Evolutionary conservation across 2,329 filamentous ascomycete species (phyloP).

Genomic region (Juglanconis oblonga): DNA sequence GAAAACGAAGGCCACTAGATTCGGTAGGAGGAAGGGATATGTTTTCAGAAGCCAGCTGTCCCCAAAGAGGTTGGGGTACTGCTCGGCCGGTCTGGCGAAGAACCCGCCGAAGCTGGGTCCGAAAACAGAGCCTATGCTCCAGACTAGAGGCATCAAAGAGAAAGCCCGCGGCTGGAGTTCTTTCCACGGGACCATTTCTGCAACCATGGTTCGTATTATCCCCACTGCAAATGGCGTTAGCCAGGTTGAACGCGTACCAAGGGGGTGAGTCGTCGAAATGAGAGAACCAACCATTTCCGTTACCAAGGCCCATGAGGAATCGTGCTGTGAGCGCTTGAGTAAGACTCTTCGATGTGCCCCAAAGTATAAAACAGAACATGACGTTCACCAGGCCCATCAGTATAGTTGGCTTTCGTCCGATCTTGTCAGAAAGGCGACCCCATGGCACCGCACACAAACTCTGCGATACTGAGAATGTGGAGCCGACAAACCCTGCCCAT

Average conservation of each 20-base stretch:
- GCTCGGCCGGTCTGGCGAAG: slow-evolving; percentile 74
- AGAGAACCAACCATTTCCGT: slow-evolving; percentile 67
- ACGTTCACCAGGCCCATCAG: slow-evolving; percentile 71
- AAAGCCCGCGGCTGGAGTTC: slow-evolving; percentile 87
- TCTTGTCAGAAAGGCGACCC: slow-evolving; percentile 72
- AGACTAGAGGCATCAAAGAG: slow-evolving; percentile 87
- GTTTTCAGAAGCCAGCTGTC: slow-evolving; percentile 63
- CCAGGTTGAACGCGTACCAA: slow-evolving; percentile 19
- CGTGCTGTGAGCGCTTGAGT: slow-evolving; percentile 76
- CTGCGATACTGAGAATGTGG: slow-evolving; percentile 70
- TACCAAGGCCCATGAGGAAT: slow-evolving; percentile 76
- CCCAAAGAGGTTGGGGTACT: slow-evolving; percentile 70
- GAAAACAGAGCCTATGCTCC: slow-evolving; percentile 83
- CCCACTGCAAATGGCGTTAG: slow-evolving; percentile 57
- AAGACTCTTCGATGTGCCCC: slow-evolving; percentile 78
- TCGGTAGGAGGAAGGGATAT: slow-evolving; percentile 83
- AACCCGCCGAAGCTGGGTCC: slow-evolving; percentile 86
- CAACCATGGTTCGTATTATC: slow-evolving; percentile 87
- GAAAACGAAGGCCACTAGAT: slow-evolving; percentile 71
- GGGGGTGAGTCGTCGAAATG: not conserved
- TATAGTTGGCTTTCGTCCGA: slow-evolving; percentile 81
- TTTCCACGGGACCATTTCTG: slow-evolving; percentile 85
- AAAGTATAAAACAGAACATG: slow-evolving; percentile 77
- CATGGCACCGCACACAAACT: slow-evolving; percentile 70
- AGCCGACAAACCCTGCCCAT: slow-evolving; percentile 75